Evolutionary conservation across 1,284 basidiomycete genomes (phyloP), one percentile per base, ranked within the genome.

Genomic region (Golubevia pallescens): DNA sequence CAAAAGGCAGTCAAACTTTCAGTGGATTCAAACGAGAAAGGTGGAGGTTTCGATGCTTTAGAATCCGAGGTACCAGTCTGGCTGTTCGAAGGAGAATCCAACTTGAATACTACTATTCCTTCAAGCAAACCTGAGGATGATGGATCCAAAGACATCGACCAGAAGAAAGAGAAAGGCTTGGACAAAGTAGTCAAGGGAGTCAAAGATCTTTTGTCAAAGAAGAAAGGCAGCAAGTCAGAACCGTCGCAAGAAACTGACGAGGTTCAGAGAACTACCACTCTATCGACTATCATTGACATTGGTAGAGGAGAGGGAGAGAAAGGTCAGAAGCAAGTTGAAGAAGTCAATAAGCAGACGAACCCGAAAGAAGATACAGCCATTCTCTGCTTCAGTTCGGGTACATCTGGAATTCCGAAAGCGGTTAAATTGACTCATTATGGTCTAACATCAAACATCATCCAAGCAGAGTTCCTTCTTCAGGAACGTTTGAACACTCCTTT

Each of bases 341-440:
- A 48, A 48, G 42, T 16, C 8, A 16, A 48, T 16, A 48, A 16
- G 42, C 8, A 48, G 42, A 48, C 42, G 8, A 16, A 13, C 16
- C 42, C 42, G 13, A 48, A 16, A 16, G 42, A 48, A 48, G 42
- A 48, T 48, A 48, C 42, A 48, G 42, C 42, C 10, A 42, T 56
- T 10, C 61, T 52, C 19, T 20, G 57, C 54, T 54, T 51, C 57
- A 75, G 73, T 28, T 84, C 81, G 2, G 81, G 81, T 54, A 83
- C 81, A 8, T 81, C 81, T 1, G 81, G 80, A 13, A 63, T 71
- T 10, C 81, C 81, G 52, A 84, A 84, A 63, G 81, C 75, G 3
- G 80, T 84, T 32, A 66, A 69, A 54, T 71, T 84, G n/a, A 74
- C 80, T 16, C 81, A 84, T 65, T 66, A 65, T 51, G 78, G 73